Base-by-base conservation (phyloP, 2,329 filamentous ascomycete species). In the Phyllachora maydis region DNA sequence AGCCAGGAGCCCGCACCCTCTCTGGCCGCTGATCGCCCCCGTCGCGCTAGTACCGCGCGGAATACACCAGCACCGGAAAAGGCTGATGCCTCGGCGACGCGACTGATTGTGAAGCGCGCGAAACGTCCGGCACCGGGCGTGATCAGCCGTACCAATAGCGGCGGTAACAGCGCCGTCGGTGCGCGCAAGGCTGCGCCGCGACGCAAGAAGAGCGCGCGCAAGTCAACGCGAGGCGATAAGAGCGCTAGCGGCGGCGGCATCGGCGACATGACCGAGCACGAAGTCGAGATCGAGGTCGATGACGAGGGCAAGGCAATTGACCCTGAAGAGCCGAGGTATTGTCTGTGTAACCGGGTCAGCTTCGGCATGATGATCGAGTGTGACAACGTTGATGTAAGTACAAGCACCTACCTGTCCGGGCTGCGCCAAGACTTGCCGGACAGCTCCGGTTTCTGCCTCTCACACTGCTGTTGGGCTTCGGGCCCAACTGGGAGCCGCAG, bases 281-380 rank as follows among this genome's bases (percentile, higher is more conserved):
- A 65, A 23, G 39, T 45, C 3, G 51, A 52, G 31, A 57, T 63
- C 26, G 69, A 73, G 38, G 57, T 71, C 24, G 67, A 73, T 32
- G 68, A 74, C 35, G 67, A 74, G 31, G 67, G 67, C 8, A 72
- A 71, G 29, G 47, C 63, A 14, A 74, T 83, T 37, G 75, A 82
- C 39, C 71, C 75, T 0, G 52, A 79, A 26, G 78, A 88, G 50
- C 63, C 70, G 19, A 55, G 65, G 31, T 88, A 88, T 44, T 88
- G 78, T 40, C 45, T 73, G 26, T 88, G 78, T 45, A 74, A 78
- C 35, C 58, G 77, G 28, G 74, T 88, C 25, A 81, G 74, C 42
- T 83, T 72, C 40, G 78, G 78, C 25, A 69, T 62, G 11, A 88
- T 88, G 78, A 78, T 88, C 41, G 65, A 67, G 30, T 88, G 78